Base-by-base conservation (phyloP, 2,329 filamentous ascomycete species). In the Domatiomyces catenatus region DNA sequence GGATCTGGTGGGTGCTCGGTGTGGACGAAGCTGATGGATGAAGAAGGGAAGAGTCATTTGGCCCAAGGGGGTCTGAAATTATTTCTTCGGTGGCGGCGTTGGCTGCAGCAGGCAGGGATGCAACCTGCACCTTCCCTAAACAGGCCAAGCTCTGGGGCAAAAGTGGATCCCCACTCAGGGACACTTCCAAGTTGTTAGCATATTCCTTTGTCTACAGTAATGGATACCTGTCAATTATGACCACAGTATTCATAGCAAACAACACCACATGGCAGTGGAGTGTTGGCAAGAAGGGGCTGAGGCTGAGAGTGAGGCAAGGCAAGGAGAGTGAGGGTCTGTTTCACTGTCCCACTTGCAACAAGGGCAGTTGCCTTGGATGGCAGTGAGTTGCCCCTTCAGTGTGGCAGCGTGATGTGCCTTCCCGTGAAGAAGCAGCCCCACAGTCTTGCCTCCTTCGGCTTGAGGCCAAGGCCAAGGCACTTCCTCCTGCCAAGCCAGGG, bases 1-100 rank as follows among this genome's bases (percentile, higher is more conserved):
- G 32, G 32, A 39, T 39, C 32, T 39, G 32, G 3, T 39, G 32
- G 32, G 48, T 48, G 47, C 57, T 56, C 54, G 58, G 49, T 56
- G 19, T 48, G 57, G 57, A 57, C 56, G 20, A 17, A 48, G 15
- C 57, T 51, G 32, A 51, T 56, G 57, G 56, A 54, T 39, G 32
- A 39, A 15, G 32, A 39, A 39, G 32, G 32, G 32, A 15, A 39
- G 32, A 15, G 8, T 39, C 32, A 15, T 39, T 15, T 24, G 22
- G 22, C 22, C 22, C 22, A 24, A 39, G 15, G 32, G 32, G 32
- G 32, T 15, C 32, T 39, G 32, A 39, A 39, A 39, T 39, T 39
- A 39, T 39, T 39, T 39, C 10, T 15, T 39, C 15, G 12, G 10
- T 39, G 32, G 32, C 32, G 32, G 32, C 28, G 12, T 12, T 36